These are phyloP conservation scores for Sclerotinia trifoliorum DNA, from an alignment of 2,329 filamentous ascomycete species.

Conservation along the genomic window DNA sequence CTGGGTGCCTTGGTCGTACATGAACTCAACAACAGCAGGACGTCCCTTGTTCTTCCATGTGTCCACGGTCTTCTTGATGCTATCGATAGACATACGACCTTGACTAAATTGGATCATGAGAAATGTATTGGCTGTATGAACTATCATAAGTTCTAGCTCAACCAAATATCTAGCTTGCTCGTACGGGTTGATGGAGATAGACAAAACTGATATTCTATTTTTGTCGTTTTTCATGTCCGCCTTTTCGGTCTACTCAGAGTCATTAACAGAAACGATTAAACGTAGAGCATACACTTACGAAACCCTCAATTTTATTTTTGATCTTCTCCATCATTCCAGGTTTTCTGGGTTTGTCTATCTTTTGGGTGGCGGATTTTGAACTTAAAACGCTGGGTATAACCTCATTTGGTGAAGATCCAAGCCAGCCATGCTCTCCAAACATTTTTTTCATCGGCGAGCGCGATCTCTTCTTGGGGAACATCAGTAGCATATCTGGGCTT, in stretches of 20 bases:
- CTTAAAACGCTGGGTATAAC: slow-evolving; percentile 18
- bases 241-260: slow-evolving; percentile 36
- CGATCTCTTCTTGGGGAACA: slow-evolving; percentile 34
- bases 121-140: slow-evolving; percentile 38
- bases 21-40: slow-evolving; percentile 50
- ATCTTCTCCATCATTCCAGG: slow-evolving; percentile 36
- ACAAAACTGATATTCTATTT: slow-evolving; percentile 29
- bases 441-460: slow-evolving; percentile 41
- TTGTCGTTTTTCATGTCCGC: slow-evolving; percentile 32
- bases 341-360: slow-evolving; percentile 27
- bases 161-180: slow-evolving; percentile 38
- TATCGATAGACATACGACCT: slow-evolving; percentile 36
- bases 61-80: slow-evolving; percentile 38
- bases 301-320: slow-evolving; percentile 36
- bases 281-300: slow-evolving; percentile 32
- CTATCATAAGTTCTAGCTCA: slow-evolving; percentile 39
- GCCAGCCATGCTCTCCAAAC: slow-evolving; percentile 40
- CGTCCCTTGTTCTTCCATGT: slow-evolving; percentile 47
- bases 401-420: slow-evolving; percentile 34
- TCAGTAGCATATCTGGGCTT: background rate
- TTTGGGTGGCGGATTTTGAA: slow-evolving; percentile 25
- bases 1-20: slow-evolving; percentile 52
- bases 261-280: background rate
- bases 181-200: slow-evolving; percentile 33
- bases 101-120: slow-evolving; percentile 39